Conservation (phyloP, 257 asterid genomes). For the Nemophila menziesii region DNA sequence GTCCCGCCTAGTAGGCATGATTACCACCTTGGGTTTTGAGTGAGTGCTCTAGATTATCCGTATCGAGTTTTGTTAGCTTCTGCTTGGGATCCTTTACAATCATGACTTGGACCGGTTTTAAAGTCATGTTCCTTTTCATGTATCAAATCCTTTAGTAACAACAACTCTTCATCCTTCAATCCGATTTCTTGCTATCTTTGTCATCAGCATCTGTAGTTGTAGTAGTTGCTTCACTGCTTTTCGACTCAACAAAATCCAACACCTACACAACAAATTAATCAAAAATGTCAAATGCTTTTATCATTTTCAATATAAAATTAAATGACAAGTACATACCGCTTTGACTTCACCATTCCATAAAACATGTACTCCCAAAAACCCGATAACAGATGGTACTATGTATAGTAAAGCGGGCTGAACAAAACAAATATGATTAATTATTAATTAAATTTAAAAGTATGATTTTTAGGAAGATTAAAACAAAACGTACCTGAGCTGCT, state of each 20-base stretch:
- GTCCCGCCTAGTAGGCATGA: too few relatives aligned
- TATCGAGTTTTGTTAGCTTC: too few relatives aligned
- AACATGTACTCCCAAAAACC: slow-evolving; percentile 84
- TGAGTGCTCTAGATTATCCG: too few relatives aligned
- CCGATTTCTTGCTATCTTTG: slow-evolving; percentile 38
- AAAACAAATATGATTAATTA: too few relatives aligned
- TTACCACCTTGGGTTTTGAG: too few relatives aligned
- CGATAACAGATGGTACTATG: slow-evolving; percentile 92
- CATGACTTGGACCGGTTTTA: too few relatives aligned
- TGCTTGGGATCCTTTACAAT: too few relatives aligned
- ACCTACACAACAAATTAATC: slow-evolving; percentile 27
- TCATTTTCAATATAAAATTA: background rate
- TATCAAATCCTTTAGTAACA: background rate
- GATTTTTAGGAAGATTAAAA: background rate
- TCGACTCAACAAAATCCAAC: slow-evolving; percentile 74
- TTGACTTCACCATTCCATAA: slow-evolving; percentile 83
- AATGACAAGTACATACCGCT: slow-evolving; percentile 38
- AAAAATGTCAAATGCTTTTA: too few relatives aligned
- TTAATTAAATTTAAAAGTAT: background rate
- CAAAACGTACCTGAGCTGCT: slow-evolving; percentile 80
- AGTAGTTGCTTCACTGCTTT: slow-evolving; percentile 26
- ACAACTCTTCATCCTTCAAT: slow-evolving; percentile 18
- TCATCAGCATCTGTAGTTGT: slow-evolving; percentile 18
- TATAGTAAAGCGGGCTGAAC: slow-evolving; percentile 84
- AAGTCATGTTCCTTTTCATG: too few relatives aligned